Evolutionary conservation across 2,329 filamentous ascomycete genomes (phyloP).

Genomic region (Decorospora gaudefroyi): DNA sequence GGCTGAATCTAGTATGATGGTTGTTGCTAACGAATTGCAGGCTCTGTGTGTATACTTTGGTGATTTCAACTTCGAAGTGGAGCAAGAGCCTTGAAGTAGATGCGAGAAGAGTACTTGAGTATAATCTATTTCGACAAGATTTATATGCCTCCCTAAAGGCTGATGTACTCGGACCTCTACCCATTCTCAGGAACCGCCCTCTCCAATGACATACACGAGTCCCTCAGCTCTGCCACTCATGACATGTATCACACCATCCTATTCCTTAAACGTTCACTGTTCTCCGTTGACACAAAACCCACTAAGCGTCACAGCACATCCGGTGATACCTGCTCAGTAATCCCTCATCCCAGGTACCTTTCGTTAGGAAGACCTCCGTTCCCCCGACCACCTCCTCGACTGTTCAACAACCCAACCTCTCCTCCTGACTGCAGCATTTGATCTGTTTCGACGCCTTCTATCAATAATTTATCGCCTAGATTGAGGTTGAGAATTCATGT

Average conservation of each 20-base stretch:
- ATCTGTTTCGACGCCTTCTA: too few species aligned
- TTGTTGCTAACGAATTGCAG: constrained; percentile 23
- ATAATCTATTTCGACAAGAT: background rate
- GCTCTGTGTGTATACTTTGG: constrained; percentile 65
- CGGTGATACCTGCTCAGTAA: constrained; percentile 53
- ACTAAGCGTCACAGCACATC: constrained; percentile 50
- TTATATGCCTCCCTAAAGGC: too few species aligned
- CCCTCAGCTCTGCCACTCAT: constrained; percentile 52
- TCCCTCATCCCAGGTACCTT: constrained; percentile 55
- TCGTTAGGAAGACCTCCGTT: constrained; percentile 53
- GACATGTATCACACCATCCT: constrained; percentile 56
- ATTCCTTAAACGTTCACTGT: constrained; percentile 51
- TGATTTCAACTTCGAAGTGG: constrained; percentile 51
- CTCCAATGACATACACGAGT: constrained; percentile 53
- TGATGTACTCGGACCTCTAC: too few species aligned
- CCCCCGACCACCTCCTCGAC: constrained; percentile 40
- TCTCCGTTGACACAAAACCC: constrained; percentile 49
- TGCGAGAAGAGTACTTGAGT: background rate
- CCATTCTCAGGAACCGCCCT: constrained; percentile 42
- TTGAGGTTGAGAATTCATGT: too few species aligned
- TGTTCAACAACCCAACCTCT: constrained; percentile 42
- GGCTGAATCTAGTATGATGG: background rate
- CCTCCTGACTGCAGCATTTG: constrained; percentile 48
- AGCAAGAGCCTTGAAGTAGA: constrained; percentile 14
- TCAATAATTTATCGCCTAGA: too few species aligned